These are phyloP conservation scores for Gossypium anomalum DNA, from an alignment of 345 rosid species.

Conservation along the genomic window DNA sequence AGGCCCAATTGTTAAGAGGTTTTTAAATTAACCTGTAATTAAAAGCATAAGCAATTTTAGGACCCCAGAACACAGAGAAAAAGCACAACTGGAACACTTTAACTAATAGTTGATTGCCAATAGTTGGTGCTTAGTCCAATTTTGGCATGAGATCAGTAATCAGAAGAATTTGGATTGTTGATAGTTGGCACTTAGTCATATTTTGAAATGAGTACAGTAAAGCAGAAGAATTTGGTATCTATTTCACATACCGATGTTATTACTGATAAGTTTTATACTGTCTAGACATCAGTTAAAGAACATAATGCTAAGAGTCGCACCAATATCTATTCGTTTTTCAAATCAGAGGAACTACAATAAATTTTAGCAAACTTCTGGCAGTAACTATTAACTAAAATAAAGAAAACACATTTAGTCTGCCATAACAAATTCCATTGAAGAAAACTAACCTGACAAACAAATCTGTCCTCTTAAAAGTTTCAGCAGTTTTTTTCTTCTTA, in stretches of 20 bases:
- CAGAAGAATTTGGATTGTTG: background rate
- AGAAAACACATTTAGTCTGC: background rate
- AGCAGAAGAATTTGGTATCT: background rate
- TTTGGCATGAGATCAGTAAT: background rate
- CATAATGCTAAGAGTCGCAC: background rate
- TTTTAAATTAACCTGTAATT: background rate
- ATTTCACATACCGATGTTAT: background rate
- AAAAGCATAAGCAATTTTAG: background rate
- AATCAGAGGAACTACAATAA: background rate
- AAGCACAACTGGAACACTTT: background rate
- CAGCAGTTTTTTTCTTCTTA: slow-evolving; percentile 64
- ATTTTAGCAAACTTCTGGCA: background rate
- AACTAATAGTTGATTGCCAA: background rate
- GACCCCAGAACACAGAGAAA: background rate
- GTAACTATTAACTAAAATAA: background rate
- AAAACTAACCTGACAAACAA: slow-evolving; percentile 64
- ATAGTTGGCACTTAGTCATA: too few relatives aligned
- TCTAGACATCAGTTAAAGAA: background rate
- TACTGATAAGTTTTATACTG: background rate
- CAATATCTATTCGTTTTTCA: background rate
- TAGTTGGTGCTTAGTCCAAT: background rate
- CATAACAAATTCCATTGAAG: background rate
- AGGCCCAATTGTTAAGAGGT: background rate
- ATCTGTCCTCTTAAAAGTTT: slow-evolving; percentile 38
- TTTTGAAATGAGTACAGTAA: too few relatives aligned